Evolutionary conservation across 495 filamentous ascomycete species (phyloP), one percentile per base, ranked within the genome.

Genomic region (Daldinia decipiens): DNA sequence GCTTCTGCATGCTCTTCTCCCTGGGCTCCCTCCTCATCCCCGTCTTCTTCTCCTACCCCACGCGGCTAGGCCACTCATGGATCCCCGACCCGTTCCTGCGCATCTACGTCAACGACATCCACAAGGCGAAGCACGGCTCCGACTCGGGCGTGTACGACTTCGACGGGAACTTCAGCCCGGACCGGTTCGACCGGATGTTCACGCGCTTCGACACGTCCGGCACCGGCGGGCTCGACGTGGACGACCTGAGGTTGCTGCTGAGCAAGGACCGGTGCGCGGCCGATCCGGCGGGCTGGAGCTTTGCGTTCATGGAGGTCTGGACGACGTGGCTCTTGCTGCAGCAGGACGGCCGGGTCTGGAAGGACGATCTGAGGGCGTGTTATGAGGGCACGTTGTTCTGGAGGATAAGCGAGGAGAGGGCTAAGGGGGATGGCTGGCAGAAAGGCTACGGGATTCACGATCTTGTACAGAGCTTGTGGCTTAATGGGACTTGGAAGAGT

Each of bases 321-420:
- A 74, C 83, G 0, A 82, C 82, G 0, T 86, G 82, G 78, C 70
- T 87, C 24, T 64, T 87, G 17, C 71, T 82, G 67, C 83, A 84
- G 62, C 73, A 82, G 62, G 76, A 85, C 27, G 84, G 83, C 0
- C 70, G 76, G 13, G 72, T 86, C 6, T 78, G 75, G 58, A 85
- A 85, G 70, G 82, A 85, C 47, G 83, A 87, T 71, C 45, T 85
- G 21, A 69, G 79, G 34, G 67, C 70, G 34, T 71, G 77, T 1
- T 84, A 80, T 66, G 82, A 84, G 74, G 82, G 82, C 60, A 76
- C 79, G 31, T 9, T 54, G 31, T 80, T 80, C 55, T 80, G 72
- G 72, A 70, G 58, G 13, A 76, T 80, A 31, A 77, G 76, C 19
- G 71, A 74, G 15, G 67, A 65, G 21, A 71, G 67, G 29, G 53